phyloP scores from a whole-genome alignment of 1,284 basidiomycete species.

The Trichosporon asahii region DNA sequence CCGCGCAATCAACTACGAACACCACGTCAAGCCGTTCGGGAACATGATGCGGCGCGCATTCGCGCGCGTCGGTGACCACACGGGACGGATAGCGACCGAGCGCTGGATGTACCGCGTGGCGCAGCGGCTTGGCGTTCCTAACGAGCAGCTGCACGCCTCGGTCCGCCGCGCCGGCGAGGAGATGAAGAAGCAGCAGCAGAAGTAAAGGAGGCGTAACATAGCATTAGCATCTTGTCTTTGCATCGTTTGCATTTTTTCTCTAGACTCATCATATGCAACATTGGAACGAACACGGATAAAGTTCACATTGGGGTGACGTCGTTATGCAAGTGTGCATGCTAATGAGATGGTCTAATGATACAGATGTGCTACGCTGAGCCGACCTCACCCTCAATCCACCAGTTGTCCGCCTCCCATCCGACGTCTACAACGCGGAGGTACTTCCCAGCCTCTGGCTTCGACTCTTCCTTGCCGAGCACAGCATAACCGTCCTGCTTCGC shows the following conservation, averaged over 20 bases:
- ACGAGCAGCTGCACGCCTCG: neutral
- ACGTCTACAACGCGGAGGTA: slow-evolving; percentile 65
- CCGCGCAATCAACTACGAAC: slow-evolving; percentile 20
- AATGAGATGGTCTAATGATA: neutral
- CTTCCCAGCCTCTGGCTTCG: slow-evolving; percentile 35
- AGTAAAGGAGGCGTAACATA: neutral
- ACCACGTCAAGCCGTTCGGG: slow-evolving; percentile 37
- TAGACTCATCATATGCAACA: neutral
- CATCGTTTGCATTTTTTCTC: slow-evolving; percentile 6
- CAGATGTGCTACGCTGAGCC: slow-evolving; percentile 19
- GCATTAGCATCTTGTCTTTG: slow-evolving; percentile 3
- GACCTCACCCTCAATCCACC: slow-evolving; percentile 52
- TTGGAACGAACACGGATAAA: neutral
- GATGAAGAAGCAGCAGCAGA: slow-evolving; percentile 5
- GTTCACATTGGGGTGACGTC: neutral
- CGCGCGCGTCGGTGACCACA: slow-evolving; percentile 29
- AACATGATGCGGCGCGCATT: slow-evolving; percentile 32
- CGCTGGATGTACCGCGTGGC: slow-evolving; percentile 23
- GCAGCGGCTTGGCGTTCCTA: neutral
- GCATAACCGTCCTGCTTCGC: slow-evolving; percentile 60
- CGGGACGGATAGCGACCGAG: slow-evolving; percentile 24
- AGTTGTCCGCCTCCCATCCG: slow-evolving; percentile 68
- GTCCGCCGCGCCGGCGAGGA: neutral
- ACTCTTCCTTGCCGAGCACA: slow-evolving; percentile 21
- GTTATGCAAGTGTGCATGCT: neutral